A percentile compares a stretch with the other conserved stretches of the same genome.
Conservation (phyloP, 495 filamentous ascomycete species). For the Hypoxylon trugodes region DNA sequence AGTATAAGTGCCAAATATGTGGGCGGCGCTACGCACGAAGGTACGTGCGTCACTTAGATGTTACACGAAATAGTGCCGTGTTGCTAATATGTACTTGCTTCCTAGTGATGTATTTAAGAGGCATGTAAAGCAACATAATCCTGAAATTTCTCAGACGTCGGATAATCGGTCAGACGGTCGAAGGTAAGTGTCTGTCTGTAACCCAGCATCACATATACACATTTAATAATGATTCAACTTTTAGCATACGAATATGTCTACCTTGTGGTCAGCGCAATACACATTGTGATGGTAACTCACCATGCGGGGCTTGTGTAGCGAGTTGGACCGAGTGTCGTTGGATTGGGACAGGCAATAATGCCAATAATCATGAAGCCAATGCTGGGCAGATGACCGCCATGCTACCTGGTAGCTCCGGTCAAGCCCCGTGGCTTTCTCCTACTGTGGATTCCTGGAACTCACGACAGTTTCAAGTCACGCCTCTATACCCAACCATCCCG, state of each 20-base stretch:
- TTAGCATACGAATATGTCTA: conserved; percentile 36
- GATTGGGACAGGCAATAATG: conserved; percentile 5
- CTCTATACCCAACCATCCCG: background rate
- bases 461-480: conserved; percentile 2
- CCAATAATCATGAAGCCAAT: conserved; percentile 8
- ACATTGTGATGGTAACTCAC: conserved; percentile 37
- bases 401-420: background rate
- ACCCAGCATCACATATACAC: conserved; percentile 6
- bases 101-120: conserved; percentile 42
- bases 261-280: conserved; percentile 38
- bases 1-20: conserved; percentile 36
- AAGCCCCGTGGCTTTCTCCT: conserved; percentile 21
- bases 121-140: conserved; percentile 42
- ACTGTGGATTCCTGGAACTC: conserved; percentile 17
- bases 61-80: background rate
- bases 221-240: conserved; percentile 1
- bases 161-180: background rate
- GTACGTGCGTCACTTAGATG: background rate
- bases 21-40: conserved; percentile 34
- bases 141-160: background rate
- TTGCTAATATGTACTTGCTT: conserved; percentile 6
- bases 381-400: conserved; percentile 7
- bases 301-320: conserved; percentile 37
- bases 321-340: conserved; percentile 27
- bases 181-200: background rate